A percentile compares a stretch with the other conserved stretches of the same genome.
These are phyloP conservation scores for Hypoxylon fuscum DNA, from an alignment of 495 filamentous ascomycete species.

Conservation along the genomic window DNA sequence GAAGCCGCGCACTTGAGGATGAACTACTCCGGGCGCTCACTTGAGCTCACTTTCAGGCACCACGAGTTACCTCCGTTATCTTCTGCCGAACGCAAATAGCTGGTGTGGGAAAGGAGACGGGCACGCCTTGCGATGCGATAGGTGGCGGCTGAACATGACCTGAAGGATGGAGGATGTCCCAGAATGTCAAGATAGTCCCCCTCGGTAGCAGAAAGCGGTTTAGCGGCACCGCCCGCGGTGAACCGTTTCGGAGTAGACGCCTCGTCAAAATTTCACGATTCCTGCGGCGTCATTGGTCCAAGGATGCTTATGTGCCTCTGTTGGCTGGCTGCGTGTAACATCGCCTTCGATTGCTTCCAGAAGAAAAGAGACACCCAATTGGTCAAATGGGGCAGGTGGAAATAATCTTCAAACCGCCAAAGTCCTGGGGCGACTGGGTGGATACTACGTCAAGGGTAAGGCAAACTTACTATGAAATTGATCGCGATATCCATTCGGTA, in stretches of 20 bases:
- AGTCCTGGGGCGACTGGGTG: slow-evolving; percentile 2
- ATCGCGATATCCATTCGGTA: no score
- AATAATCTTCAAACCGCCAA: slow-evolving; percentile 6
- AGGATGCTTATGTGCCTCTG: slow-evolving; percentile 10
- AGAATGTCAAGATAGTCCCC: slow-evolving; percentile 33
- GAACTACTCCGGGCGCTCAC: slow-evolving; percentile 25
- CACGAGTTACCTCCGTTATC: background rate
- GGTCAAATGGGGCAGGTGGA: slow-evolving; percentile 12
- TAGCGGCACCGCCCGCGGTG: slow-evolving; percentile 40
- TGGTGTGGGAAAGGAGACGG: slow-evolving; percentile 23
- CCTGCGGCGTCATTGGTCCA: slow-evolving; percentile 20
- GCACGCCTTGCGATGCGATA: slow-evolving; percentile 23
- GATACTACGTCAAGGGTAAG: slow-evolving; percentile 10
- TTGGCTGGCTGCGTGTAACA: slow-evolving; percentile 24
- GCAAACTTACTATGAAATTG: background rate
- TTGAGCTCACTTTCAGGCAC: slow-evolving; percentile 31
- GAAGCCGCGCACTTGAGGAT: slow-evolving; percentile 3
- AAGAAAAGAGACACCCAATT: slow-evolving; percentile 12
- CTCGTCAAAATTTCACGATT: slow-evolving; percentile 17
- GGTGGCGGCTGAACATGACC: slow-evolving; percentile 30
- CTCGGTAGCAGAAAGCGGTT: slow-evolving; percentile 42
- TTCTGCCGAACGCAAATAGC: slow-evolving; percentile 15
- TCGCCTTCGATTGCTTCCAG: slow-evolving; percentile 27
- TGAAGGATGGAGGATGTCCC: slow-evolving; percentile 38
- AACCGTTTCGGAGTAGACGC: slow-evolving; percentile 33